Conservation (phyloP, 2,329 filamentous ascomycete genomes). For the Pseudogymnoascus sp. region DNA sequence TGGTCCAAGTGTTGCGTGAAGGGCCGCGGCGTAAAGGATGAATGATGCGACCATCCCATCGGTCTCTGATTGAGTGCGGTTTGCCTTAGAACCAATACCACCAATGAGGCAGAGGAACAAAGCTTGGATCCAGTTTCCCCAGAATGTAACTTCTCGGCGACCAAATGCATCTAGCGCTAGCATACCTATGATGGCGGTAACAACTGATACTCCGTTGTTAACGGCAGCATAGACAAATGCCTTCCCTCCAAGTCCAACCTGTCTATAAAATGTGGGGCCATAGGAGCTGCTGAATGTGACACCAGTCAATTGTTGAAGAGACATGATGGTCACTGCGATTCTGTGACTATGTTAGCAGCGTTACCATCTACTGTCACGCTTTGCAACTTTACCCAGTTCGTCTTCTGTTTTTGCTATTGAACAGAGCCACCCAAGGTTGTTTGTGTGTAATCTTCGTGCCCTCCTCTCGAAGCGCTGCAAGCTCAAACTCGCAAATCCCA, state of each 20-base stretch:
- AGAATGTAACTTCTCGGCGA: not conserved
- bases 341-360: not conserved
- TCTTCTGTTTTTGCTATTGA: not conserved
- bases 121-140: not conserved
- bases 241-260: not conserved
- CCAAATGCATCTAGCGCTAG: not conserved
- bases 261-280: not conserved
- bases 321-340: not conserved
- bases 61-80: conserved; percentile 3
- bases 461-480: conserved; percentile 13
- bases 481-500: conserved; percentile 13
- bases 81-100: conserved; percentile 10
- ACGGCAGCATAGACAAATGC: not conserved
- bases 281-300: not conserved
- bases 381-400: not conserved
- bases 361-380: not conserved
- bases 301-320: not conserved
- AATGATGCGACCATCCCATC: conserved; percentile 11
- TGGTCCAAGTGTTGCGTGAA: conserved; percentile 11
- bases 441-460: conserved; percentile 6
- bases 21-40: conserved; percentile 14
- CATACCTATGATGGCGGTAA: not conserved
- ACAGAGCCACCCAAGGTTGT: conserved; percentile 9
- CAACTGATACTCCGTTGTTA: not conserved
- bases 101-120: conserved; percentile 14